Base-by-base conservation (phyloP, 2,329 filamentous ascomycete genomes). In the Botrytis medusae region DNA sequence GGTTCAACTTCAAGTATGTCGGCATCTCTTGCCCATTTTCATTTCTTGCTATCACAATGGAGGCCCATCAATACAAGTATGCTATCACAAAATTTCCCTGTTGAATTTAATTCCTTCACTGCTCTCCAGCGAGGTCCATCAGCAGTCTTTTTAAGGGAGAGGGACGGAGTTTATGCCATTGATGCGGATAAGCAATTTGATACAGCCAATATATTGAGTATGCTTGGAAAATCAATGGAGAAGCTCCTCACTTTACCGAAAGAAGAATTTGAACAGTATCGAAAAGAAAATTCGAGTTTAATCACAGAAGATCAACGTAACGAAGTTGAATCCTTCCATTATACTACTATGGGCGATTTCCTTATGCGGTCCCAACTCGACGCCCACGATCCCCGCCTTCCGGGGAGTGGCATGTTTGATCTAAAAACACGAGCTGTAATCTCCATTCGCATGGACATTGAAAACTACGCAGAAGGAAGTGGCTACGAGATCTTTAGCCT, bases 1-100 rank as follows among this genome's bases (percentile, higher is more conserved):
- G 96, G 96, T 16, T 99, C 96, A 20, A 98, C 96, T 0, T 99
- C 96, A 2, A 98, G 95, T 83, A 97, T 98, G 94, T 97, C 95
- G 1, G 86, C 91, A 3, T 90, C 93, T 69, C 86, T 99, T 62
- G 88, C 92, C 2, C 97, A 99, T 79, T 97, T 99, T 80, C 96
- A 99, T 81, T 98, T 90, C 79, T 87, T 99, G 4, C 86, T 99
- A 16, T 98, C 95, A 0, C 84, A 87, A 10, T 98, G 94, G 92
- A 90, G 97, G 71, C 84, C 85, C 3, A 85, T 97, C 74, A 92
- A 93, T 74, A 83, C 89, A 25, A 82, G 83, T 0, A 89, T 88
- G 79, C 81, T 97, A 1, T 95, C 94, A 0, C 87, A 87, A 69
- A 84, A 85, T 0, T 95, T 98, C 77, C 80, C 83, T 0, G 85